A percentile compares a stretch with the other conserved stretches of the same genome.
Evolutionary conservation across 306 rosid species (phyloP).

Genomic region (Sicyos edulis): DNA sequence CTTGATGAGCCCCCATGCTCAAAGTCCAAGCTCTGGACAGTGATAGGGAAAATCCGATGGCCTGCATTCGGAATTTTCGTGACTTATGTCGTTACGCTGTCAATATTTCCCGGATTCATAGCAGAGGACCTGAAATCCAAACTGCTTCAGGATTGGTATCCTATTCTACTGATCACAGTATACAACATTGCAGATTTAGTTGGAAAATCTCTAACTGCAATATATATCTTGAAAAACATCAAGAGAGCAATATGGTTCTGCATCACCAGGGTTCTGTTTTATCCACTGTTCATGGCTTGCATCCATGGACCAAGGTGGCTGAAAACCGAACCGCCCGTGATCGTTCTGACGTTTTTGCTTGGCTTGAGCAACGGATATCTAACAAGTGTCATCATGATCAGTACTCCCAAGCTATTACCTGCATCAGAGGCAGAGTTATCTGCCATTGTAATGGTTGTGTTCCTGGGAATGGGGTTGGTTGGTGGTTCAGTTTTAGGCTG

Average conservation of each 20-base stretch:
- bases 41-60: conserved; percentile 46
- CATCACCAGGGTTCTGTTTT: conserved; percentile 54
- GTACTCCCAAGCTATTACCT: conserved; percentile 55
- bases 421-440: conserved; percentile 60
- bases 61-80: conserved; percentile 66
- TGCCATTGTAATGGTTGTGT: conserved; percentile 72
- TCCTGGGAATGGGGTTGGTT: conserved; percentile 79
- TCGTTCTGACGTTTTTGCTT: conserved; percentile 63
- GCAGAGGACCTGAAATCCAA: conserved; percentile 70
- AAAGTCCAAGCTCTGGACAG: conserved; percentile 46
- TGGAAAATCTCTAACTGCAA: conserved; percentile 75
- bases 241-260: conserved; percentile 57
- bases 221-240: conserved; percentile 45
- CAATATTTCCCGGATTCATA: conserved; percentile 84
- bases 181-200: conserved; percentile 67
- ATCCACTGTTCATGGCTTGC: conserved; percentile 73
- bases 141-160: conserved; percentile 78
- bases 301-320: conserved; percentile 82
- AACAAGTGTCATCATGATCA: conserved; percentile 81
- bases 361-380: conserved; percentile 75
- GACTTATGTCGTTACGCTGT: conserved; percentile 69
- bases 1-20: conserved; percentile 38
- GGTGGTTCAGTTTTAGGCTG: conserved; percentile 83
- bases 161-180: conserved; percentile 68
- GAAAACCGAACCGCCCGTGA: conserved; percentile 56